Percentiles rank a stretch among this genome's conserved stretches.
Conservation (phyloP, 2,329 filamentous ascomycete species). For the Phialocephala subalpina region DNA sequence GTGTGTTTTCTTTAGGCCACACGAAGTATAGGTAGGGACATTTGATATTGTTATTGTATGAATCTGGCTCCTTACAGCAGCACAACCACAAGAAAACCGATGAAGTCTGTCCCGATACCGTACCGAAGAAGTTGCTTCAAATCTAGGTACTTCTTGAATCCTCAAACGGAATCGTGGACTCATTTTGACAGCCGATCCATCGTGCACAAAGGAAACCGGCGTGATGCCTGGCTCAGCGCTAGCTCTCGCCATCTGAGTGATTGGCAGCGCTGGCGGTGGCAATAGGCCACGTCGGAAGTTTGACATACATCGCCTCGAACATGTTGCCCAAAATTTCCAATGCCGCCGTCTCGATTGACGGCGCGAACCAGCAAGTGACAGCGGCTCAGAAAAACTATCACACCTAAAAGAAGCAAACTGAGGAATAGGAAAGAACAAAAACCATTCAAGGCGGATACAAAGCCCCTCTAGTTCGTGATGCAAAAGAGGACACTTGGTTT, state of each 20-base stretch:
- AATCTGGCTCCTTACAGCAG: background rate
- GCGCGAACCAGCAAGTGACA: background rate
- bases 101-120: background rate
- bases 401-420: background rate
- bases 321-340: background rate
- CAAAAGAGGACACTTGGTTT: background rate
- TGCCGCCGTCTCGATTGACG: background rate
- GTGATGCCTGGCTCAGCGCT: background rate
- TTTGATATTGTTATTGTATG: conserved; percentile 6
- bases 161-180: background rate
- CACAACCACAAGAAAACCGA: background rate
- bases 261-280: background rate
- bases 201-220: background rate
- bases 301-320: background rate
- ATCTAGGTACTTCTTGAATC: background rate
- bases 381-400: background rate
- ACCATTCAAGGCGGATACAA: background rate
- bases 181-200: conserved; percentile 11
- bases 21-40: conserved; percentile 7
- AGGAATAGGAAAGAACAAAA: background rate
- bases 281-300: background rate
- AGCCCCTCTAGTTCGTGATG: conserved; percentile 9
- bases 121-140: background rate
- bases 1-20: background rate
- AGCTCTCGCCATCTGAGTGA: background rate